These are phyloP conservation scores for Candida railenensis DNA, from an alignment of 805 yeast genomes.

Conservation along the genomic window DNA sequence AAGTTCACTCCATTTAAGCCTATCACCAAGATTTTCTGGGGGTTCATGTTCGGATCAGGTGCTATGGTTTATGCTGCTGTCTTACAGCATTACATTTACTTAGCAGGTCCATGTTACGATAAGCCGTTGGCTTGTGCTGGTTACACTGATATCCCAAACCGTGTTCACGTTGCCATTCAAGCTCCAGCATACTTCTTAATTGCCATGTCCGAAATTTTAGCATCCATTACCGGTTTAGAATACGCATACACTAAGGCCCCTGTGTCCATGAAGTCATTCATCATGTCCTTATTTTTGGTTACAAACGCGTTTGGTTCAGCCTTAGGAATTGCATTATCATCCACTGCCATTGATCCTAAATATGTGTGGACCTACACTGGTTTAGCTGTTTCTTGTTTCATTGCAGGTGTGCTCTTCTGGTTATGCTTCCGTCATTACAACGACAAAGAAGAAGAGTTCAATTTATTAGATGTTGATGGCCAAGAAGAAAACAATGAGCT, in stretches of 20 bases:
- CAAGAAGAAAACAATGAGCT: slow-evolving; percentile 14
- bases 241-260: slow-evolving; percentile 87
- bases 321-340: slow-evolving; percentile 67
- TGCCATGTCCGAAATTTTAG: slow-evolving; percentile 75
- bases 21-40: slow-evolving; percentile 66
- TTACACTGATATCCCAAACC: slow-evolving; percentile 44
- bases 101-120: slow-evolving; percentile 72
- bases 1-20: slow-evolving; percentile 59
- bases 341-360: slow-evolving; percentile 68
- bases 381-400: slow-evolving; percentile 55
- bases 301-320: slow-evolving; percentile 80
- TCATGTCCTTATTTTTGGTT: slow-evolving; percentile 64
- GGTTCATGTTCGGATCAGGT: slow-evolving; percentile 62
- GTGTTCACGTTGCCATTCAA: slow-evolving; percentile 68
- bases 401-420: slow-evolving; percentile 66
- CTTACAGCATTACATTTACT: slow-evolving; percentile 67
- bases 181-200: slow-evolving; percentile 70
- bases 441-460: slow-evolving; percentile 55
- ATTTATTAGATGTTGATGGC: slow-evolving; percentile 43
- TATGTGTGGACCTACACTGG: slow-evolving; percentile 69
- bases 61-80: slow-evolving; percentile 79
- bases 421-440: slow-evolving; percentile 54
- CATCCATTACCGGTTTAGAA: slow-evolving; percentile 79
- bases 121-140: slow-evolving; percentile 54
- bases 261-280: slow-evolving; percentile 59